Percentiles rank a stretch among this genome's conserved stretches.
These are phyloP conservation scores for Diaporthe nobilis DNA, from an alignment of 2,329 filamentous ascomycete species.

Conservation along the genomic window DNA sequence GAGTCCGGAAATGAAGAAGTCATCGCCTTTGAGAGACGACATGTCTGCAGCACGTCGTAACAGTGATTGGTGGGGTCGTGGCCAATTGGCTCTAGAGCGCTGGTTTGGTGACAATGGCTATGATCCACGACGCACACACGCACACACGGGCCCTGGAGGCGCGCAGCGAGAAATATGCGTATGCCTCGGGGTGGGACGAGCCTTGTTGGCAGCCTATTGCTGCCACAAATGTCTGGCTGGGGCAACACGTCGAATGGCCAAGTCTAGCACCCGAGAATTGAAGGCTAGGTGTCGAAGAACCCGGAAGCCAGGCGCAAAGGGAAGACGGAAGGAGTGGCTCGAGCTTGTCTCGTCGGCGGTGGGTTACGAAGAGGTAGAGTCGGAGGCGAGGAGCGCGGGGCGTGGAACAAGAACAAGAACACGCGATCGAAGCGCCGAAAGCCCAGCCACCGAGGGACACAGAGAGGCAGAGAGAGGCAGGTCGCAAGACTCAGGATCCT, in stretches of 20 bases:
- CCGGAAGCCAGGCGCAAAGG: constrained; percentile 3
- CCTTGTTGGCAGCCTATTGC: constrained; percentile 28
- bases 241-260: background rate
- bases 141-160: background rate
- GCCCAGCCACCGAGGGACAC: constrained; percentile 26
- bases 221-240: constrained; percentile 21
- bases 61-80: background rate
- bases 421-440: constrained; percentile 32
- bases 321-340: constrained; percentile 38
- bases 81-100: background rate
- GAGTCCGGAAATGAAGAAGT: constrained; percentile 40
- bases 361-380: constrained; percentile 3
- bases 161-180: background rate
- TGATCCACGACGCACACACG: background rate
- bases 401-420: constrained; percentile 29
- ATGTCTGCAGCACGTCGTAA: constrained; percentile 24
- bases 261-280: background rate
- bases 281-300: constrained; percentile 1
- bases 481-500: constrained; percentile 15
- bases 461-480: constrained; percentile 29
- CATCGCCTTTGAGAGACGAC: constrained; percentile 38
- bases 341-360: constrained; percentile 39
- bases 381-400: constrained; percentile 1
- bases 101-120: background rate
- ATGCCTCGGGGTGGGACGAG: constrained; percentile 7